Evolutionary conservation across 495 filamentous ascomycete species (phyloP).

Genomic region (Penicillium canariense): DNA sequence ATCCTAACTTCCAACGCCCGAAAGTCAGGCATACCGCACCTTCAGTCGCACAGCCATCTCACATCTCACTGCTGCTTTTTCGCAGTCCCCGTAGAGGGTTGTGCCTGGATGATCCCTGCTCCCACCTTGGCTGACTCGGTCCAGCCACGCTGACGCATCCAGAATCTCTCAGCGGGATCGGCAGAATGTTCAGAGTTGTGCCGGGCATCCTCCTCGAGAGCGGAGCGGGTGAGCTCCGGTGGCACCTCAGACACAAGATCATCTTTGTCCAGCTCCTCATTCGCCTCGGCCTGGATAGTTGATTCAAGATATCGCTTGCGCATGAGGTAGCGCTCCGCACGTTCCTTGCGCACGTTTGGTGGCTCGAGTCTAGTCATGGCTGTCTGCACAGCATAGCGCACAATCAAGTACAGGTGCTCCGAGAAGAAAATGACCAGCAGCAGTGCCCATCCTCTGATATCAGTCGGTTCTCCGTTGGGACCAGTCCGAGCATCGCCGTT

Average conservation of each 20-base stretch:
- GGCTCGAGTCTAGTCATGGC: slow-evolving; percentile 79
- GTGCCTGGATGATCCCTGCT: slow-evolving; percentile 51
- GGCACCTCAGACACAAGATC: slow-evolving; percentile 17
- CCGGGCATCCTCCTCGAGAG: slow-evolving; percentile 69
- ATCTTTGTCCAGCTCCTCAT: slow-evolving; percentile 26
- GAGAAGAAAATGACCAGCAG: slow-evolving; percentile 81
- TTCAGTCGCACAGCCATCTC: background rate
- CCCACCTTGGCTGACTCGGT: slow-evolving; percentile 60
- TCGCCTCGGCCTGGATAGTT: slow-evolving; percentile 30
- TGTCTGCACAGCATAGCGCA: slow-evolving; percentile 65
- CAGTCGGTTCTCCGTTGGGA: slow-evolving; percentile 52
- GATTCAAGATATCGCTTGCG: slow-evolving; percentile 68
- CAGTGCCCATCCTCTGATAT: slow-evolving; percentile 77
- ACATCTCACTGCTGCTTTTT: slow-evolving; percentile 58
- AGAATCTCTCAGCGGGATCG: slow-evolving; percentile 64
- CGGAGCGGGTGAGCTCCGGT: slow-evolving; percentile 37
- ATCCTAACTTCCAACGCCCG: background rate
- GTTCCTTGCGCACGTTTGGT: slow-evolving; percentile 78
- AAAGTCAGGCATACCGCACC: background rate
- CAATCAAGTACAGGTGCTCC: slow-evolving; percentile 80
- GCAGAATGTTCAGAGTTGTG: slow-evolving; percentile 47
- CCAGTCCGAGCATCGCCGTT: slow-evolving; percentile 56
- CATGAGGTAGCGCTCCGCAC: slow-evolving; percentile 68
- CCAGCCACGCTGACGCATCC: slow-evolving; percentile 64
- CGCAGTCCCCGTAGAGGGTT: slow-evolving; percentile 34